Base-by-base conservation (phyloP, 1,139 yeast species). In the Scheffersomyces insectosa region DNA sequence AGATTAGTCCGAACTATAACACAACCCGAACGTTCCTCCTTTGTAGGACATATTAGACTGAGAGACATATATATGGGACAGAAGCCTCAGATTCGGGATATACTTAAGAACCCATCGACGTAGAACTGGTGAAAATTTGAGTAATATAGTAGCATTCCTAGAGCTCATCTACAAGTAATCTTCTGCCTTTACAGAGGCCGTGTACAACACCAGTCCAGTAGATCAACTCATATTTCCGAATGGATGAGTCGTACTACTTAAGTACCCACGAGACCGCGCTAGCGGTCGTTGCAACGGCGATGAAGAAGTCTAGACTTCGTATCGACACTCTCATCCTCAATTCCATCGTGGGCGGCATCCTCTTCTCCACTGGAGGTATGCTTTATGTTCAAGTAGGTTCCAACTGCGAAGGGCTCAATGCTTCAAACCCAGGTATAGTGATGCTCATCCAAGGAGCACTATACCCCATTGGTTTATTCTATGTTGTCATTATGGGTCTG, bases 231-330 rank as follows among this genome's bases (percentile, higher is more conserved):
- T 20, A 20, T 7, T 5, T 20, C 34, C 20, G 23, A 10, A 31
- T 31, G 3, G 53, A 46, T 14, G 62, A 58, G 16, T 50, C 56
- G 15, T 42, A 47, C 32, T 85, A 84, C 57, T 72, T 84, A 42
- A 80, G 89, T 5, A 87, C 91, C 8, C 82, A 85, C 60, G 95
- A 86, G 54, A 83, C 93, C 1, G 93, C 93, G 1, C 62, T 86
- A 41, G 93, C 93, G 0, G 85, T 85, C 39, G 90, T 86, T 28
- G 95, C 95, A 6, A 86, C 93, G 0, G 75, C 88, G 2, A 86
- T 85, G 93, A 86, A 86, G 59, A 86, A 86, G 57, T 79, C 91
- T 2, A 72, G 95, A 56, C 72, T 85, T 20, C 73, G 81, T 45
- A 50, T 82, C 5, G 83, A 82, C 46, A 73, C 82, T 1, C 60